Conservation (phyloP, 306 rosid genomes). For the Prunus mira region DNA sequence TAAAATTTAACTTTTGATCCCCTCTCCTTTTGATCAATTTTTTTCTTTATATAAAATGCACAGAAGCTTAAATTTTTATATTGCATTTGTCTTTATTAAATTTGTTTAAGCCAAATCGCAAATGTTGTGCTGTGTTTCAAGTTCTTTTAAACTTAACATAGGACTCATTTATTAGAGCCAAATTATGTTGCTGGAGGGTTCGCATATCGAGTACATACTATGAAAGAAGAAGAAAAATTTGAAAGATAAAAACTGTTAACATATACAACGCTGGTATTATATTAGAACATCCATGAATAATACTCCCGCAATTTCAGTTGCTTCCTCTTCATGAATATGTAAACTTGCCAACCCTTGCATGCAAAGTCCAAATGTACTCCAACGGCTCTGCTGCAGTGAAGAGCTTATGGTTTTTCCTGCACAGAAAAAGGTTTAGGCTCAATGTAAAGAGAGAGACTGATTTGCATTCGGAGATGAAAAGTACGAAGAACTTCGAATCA, state of each 20-base stretch:
- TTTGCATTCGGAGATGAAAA: not conserved
- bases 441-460: not conserved
- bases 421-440: conserved; percentile 2
- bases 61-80: no score
- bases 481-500: not conserved
- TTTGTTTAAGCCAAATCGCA: no score
- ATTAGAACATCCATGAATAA: not conserved
- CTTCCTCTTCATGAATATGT: conserved; percentile 18
- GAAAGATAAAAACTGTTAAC: not conserved
- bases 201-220: no score
- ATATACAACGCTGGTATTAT: not conserved
- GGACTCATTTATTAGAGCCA: no score
- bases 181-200: no score
- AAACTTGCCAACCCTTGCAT: not conserved
- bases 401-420: conserved; percentile 1
- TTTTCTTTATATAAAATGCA: no score
- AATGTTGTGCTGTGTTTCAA: no score
- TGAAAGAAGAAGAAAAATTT: no score
- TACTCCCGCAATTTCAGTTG: conserved; percentile 20
- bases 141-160: no score
- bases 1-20: no score
- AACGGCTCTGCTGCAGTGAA: conserved; percentile 29
- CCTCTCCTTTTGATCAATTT: no score
- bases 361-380: conserved; percentile 12
- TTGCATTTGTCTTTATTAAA: no score